phyloP scores from a whole-genome alignment of 768 basidiomycete genomes.

The Tylopilus rubrobrunneus region DNA sequence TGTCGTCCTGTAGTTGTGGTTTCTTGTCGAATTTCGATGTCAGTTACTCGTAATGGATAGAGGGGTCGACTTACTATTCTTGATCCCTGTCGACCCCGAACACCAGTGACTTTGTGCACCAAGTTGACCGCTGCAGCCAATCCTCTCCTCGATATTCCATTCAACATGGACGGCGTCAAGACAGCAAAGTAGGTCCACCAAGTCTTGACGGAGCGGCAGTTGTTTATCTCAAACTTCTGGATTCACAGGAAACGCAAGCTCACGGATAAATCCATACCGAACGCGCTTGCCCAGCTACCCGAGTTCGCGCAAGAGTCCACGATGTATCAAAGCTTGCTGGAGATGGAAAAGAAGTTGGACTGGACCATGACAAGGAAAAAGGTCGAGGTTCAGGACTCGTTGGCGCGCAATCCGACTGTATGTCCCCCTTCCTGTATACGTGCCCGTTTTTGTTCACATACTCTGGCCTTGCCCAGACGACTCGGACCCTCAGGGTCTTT shows the following conservation, averaged over 20 bases:
- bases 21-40: too few relatives aligned
- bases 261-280: constrained; percentile 75
- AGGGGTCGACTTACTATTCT: background rate
- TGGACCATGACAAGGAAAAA: constrained; percentile 93
- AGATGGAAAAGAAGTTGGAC: constrained; percentile 88
- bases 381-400: constrained; percentile 88
- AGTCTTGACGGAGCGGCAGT: background rate
- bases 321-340: constrained; percentile 82
- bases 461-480: constrained; percentile 47
- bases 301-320: constrained; percentile 76
- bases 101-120: background rate
- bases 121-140: background rate
- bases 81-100: background rate
- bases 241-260: constrained; percentile 66
- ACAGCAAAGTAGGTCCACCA: constrained; percentile 29
- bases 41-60: too few relatives aligned
- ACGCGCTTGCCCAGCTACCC: constrained; percentile 70
- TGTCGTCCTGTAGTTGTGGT: too few relatives aligned
- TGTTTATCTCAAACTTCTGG: background rate
- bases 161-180: constrained; percentile 30
- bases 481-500: constrained; percentile 80
- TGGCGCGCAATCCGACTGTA: constrained; percentile 66
- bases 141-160: too few relatives aligned
- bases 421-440: background rate
- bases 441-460: background rate